These are phyloP conservation scores for Venturia asperata DNA, from an alignment of 2,329 filamentous ascomycete species.

Conservation along the genomic window DNA sequence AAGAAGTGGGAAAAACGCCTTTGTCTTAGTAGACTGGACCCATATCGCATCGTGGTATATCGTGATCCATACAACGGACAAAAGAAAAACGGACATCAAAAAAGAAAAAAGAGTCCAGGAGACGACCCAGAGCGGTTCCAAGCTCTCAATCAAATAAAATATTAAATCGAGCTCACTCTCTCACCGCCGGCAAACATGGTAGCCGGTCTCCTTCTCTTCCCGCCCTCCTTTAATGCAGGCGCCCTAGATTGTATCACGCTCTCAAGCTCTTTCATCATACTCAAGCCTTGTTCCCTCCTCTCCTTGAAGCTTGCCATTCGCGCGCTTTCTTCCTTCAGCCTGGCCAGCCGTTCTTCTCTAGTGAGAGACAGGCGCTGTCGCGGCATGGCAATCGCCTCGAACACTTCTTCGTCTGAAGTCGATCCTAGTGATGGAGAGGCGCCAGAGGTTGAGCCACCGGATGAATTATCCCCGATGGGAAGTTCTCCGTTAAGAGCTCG, in stretches of 20 bases:
- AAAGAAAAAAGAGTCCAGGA: neutral
- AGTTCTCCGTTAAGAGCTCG: slow-evolving; percentile 70
- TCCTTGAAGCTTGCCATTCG: slow-evolving; percentile 65
- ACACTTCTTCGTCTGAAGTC: slow-evolving; percentile 67
- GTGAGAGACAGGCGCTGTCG: slow-evolving; percentile 50
- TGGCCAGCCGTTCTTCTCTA: slow-evolving; percentile 77
- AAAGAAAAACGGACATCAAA: neutral
- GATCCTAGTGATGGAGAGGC: slow-evolving; percentile 29
- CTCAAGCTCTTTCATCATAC: slow-evolving; percentile 89
- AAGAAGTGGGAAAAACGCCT: neutral
- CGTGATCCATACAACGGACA: neutral
- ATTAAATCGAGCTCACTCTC: neutral
- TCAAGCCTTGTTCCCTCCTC: slow-evolving; percentile 71
- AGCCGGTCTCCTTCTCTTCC: neutral
- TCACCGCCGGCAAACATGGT: neutral
- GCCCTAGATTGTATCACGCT: slow-evolving; percentile 57
- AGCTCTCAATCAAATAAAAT: too few relatives aligned
- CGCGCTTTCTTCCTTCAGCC: slow-evolving; percentile 80
- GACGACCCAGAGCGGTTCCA: neutral
- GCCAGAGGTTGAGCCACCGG: slow-evolving; percentile 12
- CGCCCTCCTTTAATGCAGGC: neutral
- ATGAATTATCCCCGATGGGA: slow-evolving; percentile 36
- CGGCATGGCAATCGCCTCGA: slow-evolving; percentile 80
- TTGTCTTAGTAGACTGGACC: neutral
- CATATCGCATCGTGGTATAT: slow-evolving; percentile 10